Evolutionary conservation across 148 eudicot species (phyloP), one percentile per base, ranked within the genome.

Genomic region (Limonium bicolor): DNA sequence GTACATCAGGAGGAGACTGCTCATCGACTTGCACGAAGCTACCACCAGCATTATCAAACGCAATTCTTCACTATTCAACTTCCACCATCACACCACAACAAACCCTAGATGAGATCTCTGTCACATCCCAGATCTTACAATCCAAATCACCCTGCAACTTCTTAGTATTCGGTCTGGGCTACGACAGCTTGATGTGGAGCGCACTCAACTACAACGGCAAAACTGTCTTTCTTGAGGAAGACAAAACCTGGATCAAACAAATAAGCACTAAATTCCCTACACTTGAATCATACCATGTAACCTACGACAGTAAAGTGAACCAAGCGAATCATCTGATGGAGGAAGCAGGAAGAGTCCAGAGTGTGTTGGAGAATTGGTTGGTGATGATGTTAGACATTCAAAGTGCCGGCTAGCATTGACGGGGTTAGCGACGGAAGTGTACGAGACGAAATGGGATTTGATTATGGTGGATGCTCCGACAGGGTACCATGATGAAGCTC

Each of bases 401-500:
- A 46, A 55, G 25, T 85, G 92, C 26, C 31, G 13, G n/a, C 64
- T 85, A 1, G 71, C 95, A 0, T 33, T 77, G 12, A 72, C 58
- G 44, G 65, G 70, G 0, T 30, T 85, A 1, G 82, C 92, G 0
- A 47, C 30, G 1, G 83, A 71, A 35, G 46, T 85, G 4, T 85
- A 80, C 6, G 83, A 80, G 10, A 57, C 67, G 1, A 86, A 74
- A 31, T 85, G 95, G 95, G 95, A 85, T 38, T 36, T 80, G 60
- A 69, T 85, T 25, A 85, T 85, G 92, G 86, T 85, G 60, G 95
- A 85, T 39, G 92, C 95, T 19, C 95, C 95, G 0, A 77, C 82
- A 1, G 92, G 95, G 23, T 85, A 60, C 36, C 68, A 64, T 23
- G 71, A 72, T 2, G 80, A 62, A 17, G 80, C 78, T 0, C 95